A percentile compares a stretch with the other conserved stretches of the same genome.
These are phyloP conservation scores for Cerioporus squamosus DNA, from an alignment of 1,284 basidiomycete species.

Conservation along the genomic window DNA sequence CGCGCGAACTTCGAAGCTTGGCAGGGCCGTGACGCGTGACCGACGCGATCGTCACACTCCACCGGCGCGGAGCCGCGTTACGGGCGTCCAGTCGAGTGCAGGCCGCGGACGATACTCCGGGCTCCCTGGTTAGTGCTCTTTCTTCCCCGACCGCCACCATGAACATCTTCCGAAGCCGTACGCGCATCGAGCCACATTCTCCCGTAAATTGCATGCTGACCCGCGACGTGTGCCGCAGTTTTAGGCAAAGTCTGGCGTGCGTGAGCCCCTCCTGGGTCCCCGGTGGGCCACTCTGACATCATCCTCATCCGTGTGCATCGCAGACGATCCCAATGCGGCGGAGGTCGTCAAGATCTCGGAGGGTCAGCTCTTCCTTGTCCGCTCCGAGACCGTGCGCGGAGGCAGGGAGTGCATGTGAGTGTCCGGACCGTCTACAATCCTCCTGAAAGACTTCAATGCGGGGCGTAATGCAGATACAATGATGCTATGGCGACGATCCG, in stretches of 20 bases:
- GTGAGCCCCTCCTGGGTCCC: constrained; percentile 36
- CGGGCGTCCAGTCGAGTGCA: constrained; percentile 10
- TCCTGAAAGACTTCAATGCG: not conserved
- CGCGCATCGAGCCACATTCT: constrained; percentile 41
- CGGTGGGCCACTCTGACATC: constrained; percentile 25
- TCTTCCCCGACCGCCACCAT: constrained; percentile 45
- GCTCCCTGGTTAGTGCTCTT: constrained; percentile 16
- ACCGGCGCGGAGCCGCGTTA: constrained; percentile 12
- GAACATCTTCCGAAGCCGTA: constrained; percentile 85
- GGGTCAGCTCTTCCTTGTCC: constrained; percentile 90
- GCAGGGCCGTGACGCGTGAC: constrained; percentile 18
- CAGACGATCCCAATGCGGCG: constrained; percentile 85
- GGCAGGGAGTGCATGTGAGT: constrained; percentile 97
- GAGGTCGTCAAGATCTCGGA: constrained; percentile 95
- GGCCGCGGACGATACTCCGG: not conserved
- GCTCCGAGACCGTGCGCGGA: constrained; percentile 89
- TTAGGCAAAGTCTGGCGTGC: constrained; percentile 95
- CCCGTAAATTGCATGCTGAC: constrained; percentile 2
- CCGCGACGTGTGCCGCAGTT: constrained; percentile 52
- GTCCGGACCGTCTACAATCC: not conserved
- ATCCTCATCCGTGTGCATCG: constrained; percentile 20
- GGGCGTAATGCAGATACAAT: constrained; percentile 70
- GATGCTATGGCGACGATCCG: constrained; percentile 96
- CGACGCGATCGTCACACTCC: constrained; percentile 26
- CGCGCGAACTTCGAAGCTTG: no score